Conservation (phyloP, 352 stramenopile genomes). For the Phytophthora aleatoria region DNA sequence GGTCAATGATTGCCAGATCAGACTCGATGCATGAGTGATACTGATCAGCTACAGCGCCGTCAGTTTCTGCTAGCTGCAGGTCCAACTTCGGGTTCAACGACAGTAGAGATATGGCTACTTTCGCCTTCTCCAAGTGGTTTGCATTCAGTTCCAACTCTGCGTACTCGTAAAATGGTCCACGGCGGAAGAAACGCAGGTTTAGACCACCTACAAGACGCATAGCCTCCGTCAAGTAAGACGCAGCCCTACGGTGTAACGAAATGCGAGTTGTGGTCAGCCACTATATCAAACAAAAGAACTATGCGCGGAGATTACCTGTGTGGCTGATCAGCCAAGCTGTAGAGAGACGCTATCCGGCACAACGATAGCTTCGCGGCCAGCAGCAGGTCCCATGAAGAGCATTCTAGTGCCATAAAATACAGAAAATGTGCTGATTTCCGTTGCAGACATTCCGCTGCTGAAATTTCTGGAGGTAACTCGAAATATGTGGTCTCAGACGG, state of each 20-base stretch:
- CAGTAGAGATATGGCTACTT: constrained; percentile 51
- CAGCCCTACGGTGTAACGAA: constrained; percentile 35
- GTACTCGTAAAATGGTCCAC: constrained; percentile 66
- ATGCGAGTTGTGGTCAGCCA: constrained; percentile 4
- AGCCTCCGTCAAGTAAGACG: constrained; percentile 62
- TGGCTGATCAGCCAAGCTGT: constrained; percentile 49
- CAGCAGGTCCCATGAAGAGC: constrained; percentile 74
- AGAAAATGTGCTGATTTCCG: constrained; percentile 35
- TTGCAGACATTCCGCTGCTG: constrained; percentile 8
- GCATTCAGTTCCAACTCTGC: constrained; percentile 65
- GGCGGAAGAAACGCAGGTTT: constrained; percentile 56
- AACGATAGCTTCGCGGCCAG: constrained; percentile 59
- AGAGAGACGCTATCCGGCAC: constrained; percentile 68
- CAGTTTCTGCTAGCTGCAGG: not conserved
- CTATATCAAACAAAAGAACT: not conserved
- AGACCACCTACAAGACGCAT: constrained; percentile 75
- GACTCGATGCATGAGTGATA: constrained; percentile 20
- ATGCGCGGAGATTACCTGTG: constrained; percentile 42
- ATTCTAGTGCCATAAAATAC: constrained; percentile 71
- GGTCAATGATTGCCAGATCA: constrained; percentile 41
- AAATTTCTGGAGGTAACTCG: constrained; percentile 49
- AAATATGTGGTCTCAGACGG: constrained; percentile 30
- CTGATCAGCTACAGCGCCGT: not conserved
- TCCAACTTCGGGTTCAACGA: constrained; percentile 9
- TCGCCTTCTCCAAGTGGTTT: constrained; percentile 48